Evolutionary conservation across 345 rosid species (phyloP), one percentile per base, ranked within the genome.

Genomic region (Pseudoturritis turrita): DNA sequence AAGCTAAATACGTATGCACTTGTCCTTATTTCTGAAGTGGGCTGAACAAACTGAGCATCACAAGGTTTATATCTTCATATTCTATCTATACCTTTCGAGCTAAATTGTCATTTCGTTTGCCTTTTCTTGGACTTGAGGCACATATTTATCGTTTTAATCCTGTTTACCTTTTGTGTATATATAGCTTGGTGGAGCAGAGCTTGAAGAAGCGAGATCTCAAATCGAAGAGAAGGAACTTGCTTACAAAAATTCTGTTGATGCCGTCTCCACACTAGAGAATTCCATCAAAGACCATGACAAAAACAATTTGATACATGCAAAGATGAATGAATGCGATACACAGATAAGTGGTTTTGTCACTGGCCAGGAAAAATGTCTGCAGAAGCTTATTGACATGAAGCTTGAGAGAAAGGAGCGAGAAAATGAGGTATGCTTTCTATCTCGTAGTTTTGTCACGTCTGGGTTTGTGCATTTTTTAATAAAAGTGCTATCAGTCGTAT

Each of bases 21-120:
- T 95, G 61, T 89, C 97, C 65, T 78, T 95, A 63, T 95, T 95
- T 76, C 82, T 91, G 68, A 86, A 85, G 77, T 85, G 97, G 74
- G 97, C 94, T 53, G 94, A 95, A 83, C 95, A 95, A 79, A 95
- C 91, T 82, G 98, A 89, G 82, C 97, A 89, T 79, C 97, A 91
- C 69, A 91, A 91, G 99, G 99, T 95, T 77, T 73, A 19, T 67
- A 22, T 25, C 78, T n/a, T n/a, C n/a, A n/a, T n/a, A n/a, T n/a
- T n/a, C n/a, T n/a, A n/a, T 67, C 62, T 40, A 46, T 22, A n/a
- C n/a, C 23, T 71, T 63, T 62, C 17, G 14, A 35, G 37, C 44
- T 35, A 44, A 44, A 68, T 14, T 52, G 8, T 53, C 36, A 15
- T 36, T 29, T 62, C 21, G 19, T 56, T 46, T 25, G 61, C 31